Conservation (phyloP, 2,329 filamentous ascomycete genomes). For the Botrytis pseudocinerea region DNA sequence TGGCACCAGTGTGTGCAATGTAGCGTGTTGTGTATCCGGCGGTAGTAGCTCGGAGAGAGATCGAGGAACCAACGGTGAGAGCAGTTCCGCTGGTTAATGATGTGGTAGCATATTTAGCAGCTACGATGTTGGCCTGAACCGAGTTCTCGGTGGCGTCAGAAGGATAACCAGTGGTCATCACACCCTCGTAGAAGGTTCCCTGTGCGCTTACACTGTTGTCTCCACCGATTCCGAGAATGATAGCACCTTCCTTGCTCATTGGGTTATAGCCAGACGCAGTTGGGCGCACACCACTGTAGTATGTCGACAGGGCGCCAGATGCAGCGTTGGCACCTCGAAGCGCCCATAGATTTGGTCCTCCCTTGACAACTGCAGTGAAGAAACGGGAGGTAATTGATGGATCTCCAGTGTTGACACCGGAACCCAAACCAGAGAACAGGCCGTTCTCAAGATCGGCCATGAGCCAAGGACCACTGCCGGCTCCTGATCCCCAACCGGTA, state of each 20-base stretch:
- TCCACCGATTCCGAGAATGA: slow-evolving; percentile 70
- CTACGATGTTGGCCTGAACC: slow-evolving; percentile 61
- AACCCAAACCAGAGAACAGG: slow-evolving; percentile 57
- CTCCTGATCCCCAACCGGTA: slow-evolving; percentile 56
- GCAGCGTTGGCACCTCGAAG: slow-evolving; percentile 59
- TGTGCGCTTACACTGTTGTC: slow-evolving; percentile 57
- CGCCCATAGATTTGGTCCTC: slow-evolving; percentile 56
- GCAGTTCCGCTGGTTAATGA: slow-evolving; percentile 51
- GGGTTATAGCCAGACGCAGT: slow-evolving; percentile 51
- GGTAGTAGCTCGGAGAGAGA: slow-evolving; percentile 58
- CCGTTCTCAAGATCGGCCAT: slow-evolving; percentile 71
- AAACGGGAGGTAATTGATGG: slow-evolving; percentile 57
- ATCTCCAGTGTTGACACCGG: slow-evolving; percentile 51
- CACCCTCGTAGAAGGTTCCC: slow-evolving; percentile 66
- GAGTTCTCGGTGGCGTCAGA: slow-evolving; percentile 57
- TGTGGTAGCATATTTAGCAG: slow-evolving; percentile 53
- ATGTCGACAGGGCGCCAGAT: slow-evolving; percentile 57
- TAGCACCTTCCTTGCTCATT: slow-evolving; percentile 65
- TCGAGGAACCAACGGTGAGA: slow-evolving; percentile 50
- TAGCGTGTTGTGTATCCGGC: slow-evolving; percentile 55
- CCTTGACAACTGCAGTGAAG: slow-evolving; percentile 58
- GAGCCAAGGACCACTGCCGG: slow-evolving; percentile 63
- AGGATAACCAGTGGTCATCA: slow-evolving; percentile 63
- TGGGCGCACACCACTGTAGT: slow-evolving; percentile 58
- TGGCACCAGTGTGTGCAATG: slow-evolving; percentile 52